Evolutionary conservation across 2,329 filamentous ascomycete species (phyloP).

Genomic region (Xylaria polymorpha): DNA sequence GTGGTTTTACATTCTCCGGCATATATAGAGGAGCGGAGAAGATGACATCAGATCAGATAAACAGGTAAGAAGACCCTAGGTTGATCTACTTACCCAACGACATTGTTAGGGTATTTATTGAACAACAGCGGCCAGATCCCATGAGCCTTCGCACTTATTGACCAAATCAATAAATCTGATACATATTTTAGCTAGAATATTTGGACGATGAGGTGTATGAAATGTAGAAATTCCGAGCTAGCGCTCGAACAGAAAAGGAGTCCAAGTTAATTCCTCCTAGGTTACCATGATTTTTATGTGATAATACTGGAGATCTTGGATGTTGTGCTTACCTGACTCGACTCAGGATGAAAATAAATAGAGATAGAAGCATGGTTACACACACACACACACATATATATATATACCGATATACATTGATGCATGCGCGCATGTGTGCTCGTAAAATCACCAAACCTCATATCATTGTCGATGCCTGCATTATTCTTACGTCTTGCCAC

Average conservation of each 20-base stretch:
- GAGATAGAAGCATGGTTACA: neutral
- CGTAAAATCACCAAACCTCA: neutral
- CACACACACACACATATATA: neutral
- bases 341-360: neutral
- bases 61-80: no score
- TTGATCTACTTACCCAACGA: no score
- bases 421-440: no score
- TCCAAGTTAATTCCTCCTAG: neutral
- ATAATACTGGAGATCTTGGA: neutral
- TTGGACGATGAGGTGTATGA: neutral
- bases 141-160: neutral
- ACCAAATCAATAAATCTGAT: neutral
- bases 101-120: neutral
- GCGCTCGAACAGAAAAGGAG: neutral
- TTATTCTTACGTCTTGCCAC: neutral
- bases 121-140: neutral
- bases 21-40: no score
- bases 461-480: neutral
- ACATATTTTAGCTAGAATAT: neutral
- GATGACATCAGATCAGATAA: no score
- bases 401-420: no score
- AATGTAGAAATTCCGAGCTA: neutral
- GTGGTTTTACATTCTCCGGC: no score
- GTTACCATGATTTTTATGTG: neutral
- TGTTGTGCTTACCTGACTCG: no score